Evolutionary conservation across 2,329 filamentous ascomycete species (phyloP).

Genomic region (Trichoderma sp.): DNA sequence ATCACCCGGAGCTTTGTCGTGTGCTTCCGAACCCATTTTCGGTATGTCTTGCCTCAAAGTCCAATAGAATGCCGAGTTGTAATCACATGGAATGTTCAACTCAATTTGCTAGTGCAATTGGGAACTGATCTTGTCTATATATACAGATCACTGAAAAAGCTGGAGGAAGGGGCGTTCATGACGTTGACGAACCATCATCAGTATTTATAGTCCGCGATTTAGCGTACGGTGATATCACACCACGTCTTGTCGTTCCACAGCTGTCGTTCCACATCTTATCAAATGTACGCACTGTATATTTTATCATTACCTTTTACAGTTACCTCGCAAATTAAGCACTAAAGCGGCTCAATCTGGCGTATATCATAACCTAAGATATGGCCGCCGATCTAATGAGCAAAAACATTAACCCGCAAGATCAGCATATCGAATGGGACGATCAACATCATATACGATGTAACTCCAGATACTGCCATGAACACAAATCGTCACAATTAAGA

Average conservation of each 20-base stretch:
- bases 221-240: not conserved
- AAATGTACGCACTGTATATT: not conserved
- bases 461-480: not conserved
- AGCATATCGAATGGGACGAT: not conserved
- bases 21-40: not conserved
- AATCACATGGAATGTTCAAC: not conserved
- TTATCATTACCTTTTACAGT: not conserved
- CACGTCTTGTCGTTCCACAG: not conserved
- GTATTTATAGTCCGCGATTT: not conserved
- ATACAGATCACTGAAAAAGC: not conserved
- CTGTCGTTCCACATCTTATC: not conserved
- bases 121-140: not conserved
- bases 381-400: not conserved
- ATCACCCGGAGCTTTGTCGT: conserved; percentile 38
- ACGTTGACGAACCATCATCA: conserved; percentile 5
- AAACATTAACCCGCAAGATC: not conserved
- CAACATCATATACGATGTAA: not conserved
- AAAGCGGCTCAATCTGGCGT: not conserved
- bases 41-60: not conserved
- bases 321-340: not conserved
- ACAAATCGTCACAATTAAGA: not conserved
- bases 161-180: not conserved
- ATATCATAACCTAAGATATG: not conserved
- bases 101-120: not conserved
- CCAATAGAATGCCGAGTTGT: not conserved